Conservation (phyloP, 805 yeast species). For the Kuraishia ogatae region DNA sequence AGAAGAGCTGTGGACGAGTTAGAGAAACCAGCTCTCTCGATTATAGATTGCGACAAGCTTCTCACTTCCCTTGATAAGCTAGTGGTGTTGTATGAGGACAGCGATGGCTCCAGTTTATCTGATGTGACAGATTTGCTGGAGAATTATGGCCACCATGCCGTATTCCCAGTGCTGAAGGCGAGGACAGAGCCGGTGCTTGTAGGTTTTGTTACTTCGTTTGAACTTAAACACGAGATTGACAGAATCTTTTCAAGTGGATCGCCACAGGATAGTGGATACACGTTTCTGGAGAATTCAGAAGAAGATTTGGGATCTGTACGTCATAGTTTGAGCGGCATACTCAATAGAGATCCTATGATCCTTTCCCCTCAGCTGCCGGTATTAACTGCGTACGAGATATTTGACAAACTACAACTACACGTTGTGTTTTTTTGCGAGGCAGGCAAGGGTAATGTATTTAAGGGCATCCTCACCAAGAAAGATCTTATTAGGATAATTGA, state of each 20-base stretch:
- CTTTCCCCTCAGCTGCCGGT: slow-evolving; percentile 23
- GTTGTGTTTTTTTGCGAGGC: slow-evolving; percentile 21
- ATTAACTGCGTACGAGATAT: slow-evolving; percentile 25
- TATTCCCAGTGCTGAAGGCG: slow-evolving; percentile 35
- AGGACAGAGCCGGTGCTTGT: slow-evolving; percentile 22
- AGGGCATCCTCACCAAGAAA: slow-evolving; percentile 27
- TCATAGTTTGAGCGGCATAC: slow-evolving; percentile 7
- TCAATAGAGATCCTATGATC: slow-evolving; percentile 12
- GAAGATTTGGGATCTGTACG: slow-evolving; percentile 6
- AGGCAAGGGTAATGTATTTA: slow-evolving; percentile 15
- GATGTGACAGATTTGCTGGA: slow-evolving; percentile 20
- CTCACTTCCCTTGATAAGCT: slow-evolving; percentile 25
- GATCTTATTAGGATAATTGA: slow-evolving; percentile 18
- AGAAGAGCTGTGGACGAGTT: slow-evolving; percentile 27
- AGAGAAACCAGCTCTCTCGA: slow-evolving; percentile 27
- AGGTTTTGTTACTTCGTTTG: slow-evolving; percentile 34
- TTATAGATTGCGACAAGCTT: slow-evolving; percentile 22
- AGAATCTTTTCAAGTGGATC: slow-evolving; percentile 7
- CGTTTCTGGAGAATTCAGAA: slow-evolving; percentile 2
- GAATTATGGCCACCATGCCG: slow-evolving; percentile 18
- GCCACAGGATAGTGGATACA: slow-evolving; percentile 6
- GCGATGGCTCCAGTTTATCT: slow-evolving; percentile 10
- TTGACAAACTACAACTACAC: slow-evolving; percentile 27
- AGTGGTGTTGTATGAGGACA: slow-evolving; percentile 24
- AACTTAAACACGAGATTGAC: slow-evolving; percentile 21